Evolutionary conservation across 1,284 basidiomycete species (phyloP).

Genomic region (Malassezia sympodialis): DNA sequence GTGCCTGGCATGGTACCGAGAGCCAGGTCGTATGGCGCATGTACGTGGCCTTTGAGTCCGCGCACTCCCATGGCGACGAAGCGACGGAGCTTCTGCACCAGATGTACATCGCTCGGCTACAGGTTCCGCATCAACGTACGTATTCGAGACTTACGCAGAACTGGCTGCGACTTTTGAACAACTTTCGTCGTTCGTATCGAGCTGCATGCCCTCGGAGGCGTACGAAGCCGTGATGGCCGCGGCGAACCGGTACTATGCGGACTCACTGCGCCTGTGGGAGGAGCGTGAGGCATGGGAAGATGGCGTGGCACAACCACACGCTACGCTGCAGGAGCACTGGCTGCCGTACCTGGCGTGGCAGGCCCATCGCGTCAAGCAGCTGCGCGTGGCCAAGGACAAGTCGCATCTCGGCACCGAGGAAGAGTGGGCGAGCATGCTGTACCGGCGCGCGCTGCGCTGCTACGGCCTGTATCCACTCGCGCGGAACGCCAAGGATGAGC

Average conservation of each 20-base stretch:
- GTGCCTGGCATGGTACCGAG: conserved; percentile 17
- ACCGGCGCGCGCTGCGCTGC: conserved; percentile 11
- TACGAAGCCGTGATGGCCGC: conserved; percentile 36
- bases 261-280: conserved; percentile 13
- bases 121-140: conserved; percentile 24
- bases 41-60: conserved; percentile 28
- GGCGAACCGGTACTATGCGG: conserved; percentile 24
- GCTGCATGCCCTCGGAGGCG: conserved; percentile 23
- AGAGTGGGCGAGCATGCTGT: conserved; percentile 3
- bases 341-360: conserved; percentile 27
- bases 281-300: conserved; percentile 29
- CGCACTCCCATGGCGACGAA: neutral
- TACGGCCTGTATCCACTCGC: conserved; percentile 7
- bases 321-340: conserved; percentile 14
- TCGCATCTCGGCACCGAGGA: conserved; percentile 12
- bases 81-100: conserved; percentile 25
- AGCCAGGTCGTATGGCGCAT: conserved; percentile 29
- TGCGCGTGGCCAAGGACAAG: conserved; percentile 22
- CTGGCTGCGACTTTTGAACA: conserved; percentile 30
- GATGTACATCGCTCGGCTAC: conserved; percentile 27
- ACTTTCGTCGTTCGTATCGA: conserved; percentile 33
- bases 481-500: conserved; percentile 10
- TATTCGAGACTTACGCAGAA: neutral
- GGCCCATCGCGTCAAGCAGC: conserved; percentile 14
- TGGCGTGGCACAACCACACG: conserved; percentile 6